A percentile compares a stretch with the other conserved stretches of the same genome.
phyloP scores from a whole-genome alignment of 164 flowering plant genomes.

The Nymphaea thermarum region DNA sequence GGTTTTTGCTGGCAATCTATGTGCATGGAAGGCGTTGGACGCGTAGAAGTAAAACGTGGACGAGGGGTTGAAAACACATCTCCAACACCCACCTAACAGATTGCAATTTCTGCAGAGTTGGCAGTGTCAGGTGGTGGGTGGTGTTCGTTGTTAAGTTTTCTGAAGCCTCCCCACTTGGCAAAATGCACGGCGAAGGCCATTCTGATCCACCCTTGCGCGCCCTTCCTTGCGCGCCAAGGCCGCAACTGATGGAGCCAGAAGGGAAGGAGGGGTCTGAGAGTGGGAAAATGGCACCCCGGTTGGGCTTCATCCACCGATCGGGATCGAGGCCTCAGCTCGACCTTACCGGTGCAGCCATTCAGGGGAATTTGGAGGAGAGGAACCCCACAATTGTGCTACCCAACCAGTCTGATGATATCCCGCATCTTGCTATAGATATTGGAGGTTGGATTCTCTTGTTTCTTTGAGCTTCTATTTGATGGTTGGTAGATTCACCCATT shows the following conservation, averaged over 20 bases:
- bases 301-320: conserved; percentile 56
- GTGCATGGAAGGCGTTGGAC: too few species aligned
- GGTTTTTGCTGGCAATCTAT: too few species aligned
- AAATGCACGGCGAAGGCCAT: too few species aligned
- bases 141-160: background rate
- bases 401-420: conserved; percentile 95
- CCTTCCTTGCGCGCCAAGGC: background rate
- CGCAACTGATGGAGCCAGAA: background rate
- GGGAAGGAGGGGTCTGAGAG: conserved; percentile 10
- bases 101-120: background rate
- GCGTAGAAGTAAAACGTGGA: background rate
- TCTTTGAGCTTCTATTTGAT: background rate
- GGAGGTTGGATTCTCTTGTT: conserved; percentile 9
- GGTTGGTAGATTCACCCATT: background rate
- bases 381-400: conserved; percentile 89
- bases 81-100: background rate
- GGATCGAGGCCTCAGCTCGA: conserved; percentile 89
- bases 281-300: conserved; percentile 35
- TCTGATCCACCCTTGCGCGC: background rate
- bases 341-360: conserved; percentile 84
- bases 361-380: conserved; percentile 82
- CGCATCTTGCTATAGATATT: conserved; percentile 75
- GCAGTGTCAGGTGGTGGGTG: background rate
- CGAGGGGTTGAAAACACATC: background rate
- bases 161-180: background rate